phyloP scores from a whole-genome alignment of 257 asterid species.

The Ajuga chamaepitys region DNA sequence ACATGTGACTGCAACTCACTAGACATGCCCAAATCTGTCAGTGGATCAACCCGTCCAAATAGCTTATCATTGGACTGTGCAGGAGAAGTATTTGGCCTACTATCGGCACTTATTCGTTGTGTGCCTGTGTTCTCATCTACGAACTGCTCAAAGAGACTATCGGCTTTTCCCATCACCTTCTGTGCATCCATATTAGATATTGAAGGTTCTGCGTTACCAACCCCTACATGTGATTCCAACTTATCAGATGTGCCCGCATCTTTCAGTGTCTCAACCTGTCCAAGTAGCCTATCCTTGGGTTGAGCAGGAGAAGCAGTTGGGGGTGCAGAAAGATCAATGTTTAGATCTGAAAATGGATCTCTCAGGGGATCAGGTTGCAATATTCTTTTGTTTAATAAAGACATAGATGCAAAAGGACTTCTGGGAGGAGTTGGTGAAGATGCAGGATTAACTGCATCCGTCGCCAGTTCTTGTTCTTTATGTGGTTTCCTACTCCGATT shows the following conservation, averaged over 20 bases:
- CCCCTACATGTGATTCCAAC: constrained; percentile 27
- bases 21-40: constrained; percentile 20
- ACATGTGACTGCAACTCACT: constrained; percentile 30
- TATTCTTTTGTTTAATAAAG: constrained; percentile 39
- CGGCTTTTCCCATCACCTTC: constrained; percentile 16
- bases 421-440: constrained; percentile 68
- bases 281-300: constrained; percentile 23
- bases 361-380: constrained; percentile 39
- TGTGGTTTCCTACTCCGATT: constrained; percentile 25
- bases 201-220: constrained; percentile 21
- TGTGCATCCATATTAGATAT: constrained; percentile 21
- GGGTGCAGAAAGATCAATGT: constrained; percentile 27
- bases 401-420: constrained; percentile 50
- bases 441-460: constrained; percentile 18
- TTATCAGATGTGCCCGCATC: constrained; percentile 26
- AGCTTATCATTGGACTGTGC: constrained; percentile 21
- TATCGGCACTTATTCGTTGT: constrained; percentile 6
- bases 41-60: constrained; percentile 25
- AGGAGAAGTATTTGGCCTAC: constrained; percentile 23
- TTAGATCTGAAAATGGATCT: constrained; percentile 58
- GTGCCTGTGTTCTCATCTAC: constrained; percentile 25
- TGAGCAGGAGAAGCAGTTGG: constrained; percentile 19
- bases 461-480: constrained; percentile 17
- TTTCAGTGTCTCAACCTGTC: constrained; percentile 26
- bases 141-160: constrained; percentile 18